phyloP scores from a whole-genome alignment of 192 early-diverging fungal genomes.

The Lunasporangiospora selenospora region DNA sequence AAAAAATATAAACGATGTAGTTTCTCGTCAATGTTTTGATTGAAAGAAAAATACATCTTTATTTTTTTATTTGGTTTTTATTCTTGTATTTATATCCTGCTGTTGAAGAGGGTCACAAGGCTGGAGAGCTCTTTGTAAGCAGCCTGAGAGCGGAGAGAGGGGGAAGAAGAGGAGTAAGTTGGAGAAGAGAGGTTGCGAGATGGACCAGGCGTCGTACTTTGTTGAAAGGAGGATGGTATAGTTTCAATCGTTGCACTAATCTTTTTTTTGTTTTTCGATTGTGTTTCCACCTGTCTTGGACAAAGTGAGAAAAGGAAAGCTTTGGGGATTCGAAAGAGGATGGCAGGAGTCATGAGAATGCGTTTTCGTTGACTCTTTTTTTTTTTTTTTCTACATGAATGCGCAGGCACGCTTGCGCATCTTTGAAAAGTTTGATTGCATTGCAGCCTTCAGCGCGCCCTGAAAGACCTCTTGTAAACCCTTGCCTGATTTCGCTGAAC shows the following conservation, averaged over 20 bases:
- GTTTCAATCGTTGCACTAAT: too few relatives aligned
- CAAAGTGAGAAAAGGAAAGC: too few relatives aligned
- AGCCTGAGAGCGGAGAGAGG: background rate
- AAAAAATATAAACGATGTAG: background rate
- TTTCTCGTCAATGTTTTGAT: background rate
- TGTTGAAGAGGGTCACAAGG: background rate
- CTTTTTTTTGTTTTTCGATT: too few relatives aligned
- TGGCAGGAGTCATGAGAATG: too few relatives aligned
- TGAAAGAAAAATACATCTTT: background rate
- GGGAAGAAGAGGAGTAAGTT: background rate
- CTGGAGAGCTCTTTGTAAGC: background rate
- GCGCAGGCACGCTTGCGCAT: slow-evolving; percentile 53
- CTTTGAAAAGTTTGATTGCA: slow-evolving; percentile 48
- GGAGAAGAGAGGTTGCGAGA: background rate
- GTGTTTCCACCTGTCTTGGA: too few relatives aligned
- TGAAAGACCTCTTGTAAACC: slow-evolving; percentile 55
- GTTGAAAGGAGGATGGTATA: too few relatives aligned
- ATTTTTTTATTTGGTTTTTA: too few relatives aligned
- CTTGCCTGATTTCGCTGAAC: slow-evolving; percentile 54
- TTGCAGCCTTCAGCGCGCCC: slow-evolving; percentile 51
- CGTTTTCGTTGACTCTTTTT: too few relatives aligned
- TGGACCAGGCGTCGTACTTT: too few relatives aligned
- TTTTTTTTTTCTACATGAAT: slow-evolving; percentile 31
- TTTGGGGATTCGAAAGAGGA: too few relatives aligned
- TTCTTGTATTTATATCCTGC: too few relatives aligned